Evolutionary conservation across 192 early-diverging fungal species (phyloP).

Genomic region (Mortierella claussenii): DNA sequence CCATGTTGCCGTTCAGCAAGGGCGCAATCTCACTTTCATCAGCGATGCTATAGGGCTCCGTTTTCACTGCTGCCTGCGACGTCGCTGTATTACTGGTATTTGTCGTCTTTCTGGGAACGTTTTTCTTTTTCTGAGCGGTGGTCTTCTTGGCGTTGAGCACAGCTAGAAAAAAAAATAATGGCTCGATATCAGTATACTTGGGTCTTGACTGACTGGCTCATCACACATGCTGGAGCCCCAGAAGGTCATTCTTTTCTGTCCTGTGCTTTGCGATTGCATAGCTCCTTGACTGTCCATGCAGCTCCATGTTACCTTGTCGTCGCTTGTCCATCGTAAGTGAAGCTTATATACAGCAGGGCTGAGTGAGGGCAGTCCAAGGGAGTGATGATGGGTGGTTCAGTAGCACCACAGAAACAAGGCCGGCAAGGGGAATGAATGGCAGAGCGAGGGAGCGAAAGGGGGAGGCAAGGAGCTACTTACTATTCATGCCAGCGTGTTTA

Average conservation of each 20-base stretch:
- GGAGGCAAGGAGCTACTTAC: too few relatives aligned
- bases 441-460: too few relatives aligned
- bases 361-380: too few relatives aligned
- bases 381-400: too few relatives aligned
- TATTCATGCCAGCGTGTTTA: too few relatives aligned
- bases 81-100: not conserved
- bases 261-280: not conserved
- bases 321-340: conserved; percentile 35
- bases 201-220: not conserved
- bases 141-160: conserved; percentile 49
- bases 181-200: too few relatives aligned
- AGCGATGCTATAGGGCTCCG: not conserved
- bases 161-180: conserved; percentile 11
- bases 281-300: not conserved
- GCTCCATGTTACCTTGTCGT: conserved; percentile 35
- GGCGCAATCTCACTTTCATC: conserved; percentile 1
- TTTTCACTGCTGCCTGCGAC: conserved; percentile 5
- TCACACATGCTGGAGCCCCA: conserved; percentile 4
- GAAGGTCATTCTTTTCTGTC: not conserved
- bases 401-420: too few relatives aligned
- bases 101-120: conserved; percentile 11
- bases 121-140: conserved; percentile 44
- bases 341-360: too few relatives aligned
- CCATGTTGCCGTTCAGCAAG: conserved; percentile 14
- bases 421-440: too few relatives aligned